These are phyloP conservation scores for Dichotomocladium elegans DNA, from an alignment of 371 early-diverging fungal species.

Conservation along the genomic window DNA sequence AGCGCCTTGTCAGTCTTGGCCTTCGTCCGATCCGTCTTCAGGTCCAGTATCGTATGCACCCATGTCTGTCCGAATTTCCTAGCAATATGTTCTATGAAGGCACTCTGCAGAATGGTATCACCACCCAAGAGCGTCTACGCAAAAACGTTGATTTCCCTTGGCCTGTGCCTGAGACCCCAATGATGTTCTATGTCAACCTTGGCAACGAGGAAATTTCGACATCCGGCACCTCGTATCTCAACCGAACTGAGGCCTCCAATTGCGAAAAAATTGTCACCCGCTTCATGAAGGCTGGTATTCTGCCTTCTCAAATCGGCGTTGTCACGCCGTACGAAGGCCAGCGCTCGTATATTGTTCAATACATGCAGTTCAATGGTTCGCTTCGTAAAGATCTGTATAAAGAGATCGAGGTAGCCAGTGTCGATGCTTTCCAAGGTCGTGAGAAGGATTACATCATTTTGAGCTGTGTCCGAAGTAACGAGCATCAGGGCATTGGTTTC, in stretches of 20 bases:
- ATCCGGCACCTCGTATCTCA: conserved; percentile 95
- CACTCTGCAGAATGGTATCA: conserved; percentile 94
- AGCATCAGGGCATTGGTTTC: conserved; percentile 98
- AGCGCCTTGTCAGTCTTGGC: conserved; percentile 90
- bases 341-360: conserved; percentile 88
- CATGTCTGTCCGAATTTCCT: conserved; percentile 95
- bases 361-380: conserved; percentile 92
- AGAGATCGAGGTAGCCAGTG: conserved; percentile 96
- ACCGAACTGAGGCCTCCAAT: conserved; percentile 87
- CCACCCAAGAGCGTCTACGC: conserved; percentile 85
- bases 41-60: conserved; percentile 99
- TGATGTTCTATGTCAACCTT: conserved; percentile 93
- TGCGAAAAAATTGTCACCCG: conserved; percentile 94
- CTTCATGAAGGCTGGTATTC: conserved; percentile 85
- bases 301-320: conserved; percentile 94
- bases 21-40: conserved; percentile 92
- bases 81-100: conserved; percentile 99
- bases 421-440: conserved; percentile 99
- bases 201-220: conserved; percentile 96
- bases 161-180: conserved; percentile 90
- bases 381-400: conserved; percentile 89
- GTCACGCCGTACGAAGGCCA: conserved; percentile 99
- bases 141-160: conserved; percentile 91
- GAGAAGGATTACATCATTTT: conserved; percentile 99
- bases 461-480: conserved; percentile 96